These are phyloP conservation scores for Metarhizium brunneum DNA, from an alignment of 2,329 filamentous ascomycete species.

Conservation along the genomic window DNA sequence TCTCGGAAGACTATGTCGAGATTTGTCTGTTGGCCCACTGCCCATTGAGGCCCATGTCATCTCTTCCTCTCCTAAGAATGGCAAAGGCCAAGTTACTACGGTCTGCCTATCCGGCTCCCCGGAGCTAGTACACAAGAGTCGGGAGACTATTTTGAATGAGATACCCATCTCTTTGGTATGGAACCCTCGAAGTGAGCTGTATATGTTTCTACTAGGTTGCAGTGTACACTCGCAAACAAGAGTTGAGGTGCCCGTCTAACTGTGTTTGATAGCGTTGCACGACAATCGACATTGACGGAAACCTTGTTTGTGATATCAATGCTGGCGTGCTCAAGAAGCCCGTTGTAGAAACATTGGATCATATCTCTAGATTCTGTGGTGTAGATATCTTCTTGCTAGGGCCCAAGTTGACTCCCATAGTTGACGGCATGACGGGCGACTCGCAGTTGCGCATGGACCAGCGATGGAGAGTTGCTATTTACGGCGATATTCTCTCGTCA, in stretches of 20 bases:
- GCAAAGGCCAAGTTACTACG: constrained; percentile 66
- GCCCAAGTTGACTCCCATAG: constrained; percentile 75
- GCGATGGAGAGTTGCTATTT: constrained; percentile 86
- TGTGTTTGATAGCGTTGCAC: constrained; percentile 57
- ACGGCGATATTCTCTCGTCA: constrained; percentile 87
- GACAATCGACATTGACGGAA: constrained; percentile 85
- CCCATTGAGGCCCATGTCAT: constrained; percentile 78
- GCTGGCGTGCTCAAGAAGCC: constrained; percentile 61
- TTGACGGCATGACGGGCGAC: constrained; percentile 65
- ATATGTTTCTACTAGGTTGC: background rate
- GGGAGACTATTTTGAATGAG: constrained; percentile 82
- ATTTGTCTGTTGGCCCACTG: constrained; percentile 61
- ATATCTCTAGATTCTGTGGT: constrained; percentile 78
- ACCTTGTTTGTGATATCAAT: constrained; percentile 69
- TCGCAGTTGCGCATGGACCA: constrained; percentile 79
- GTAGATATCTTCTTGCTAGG: constrained; percentile 95
- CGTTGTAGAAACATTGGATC: constrained; percentile 78
- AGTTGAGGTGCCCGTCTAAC: constrained; percentile 7
- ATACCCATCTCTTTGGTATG: constrained; percentile 87
- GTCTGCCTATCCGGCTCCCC: constrained; percentile 84
- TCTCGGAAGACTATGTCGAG: constrained; percentile 69
- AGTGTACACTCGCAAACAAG: background rate
- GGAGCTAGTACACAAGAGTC: constrained; percentile 81
- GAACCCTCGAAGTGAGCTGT: constrained; percentile 8
- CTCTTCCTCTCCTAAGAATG: constrained; percentile 67